Base-by-base conservation (phyloP, 1,284 basidiomycete species). In the Hypsizygus ulmarius region DNA sequence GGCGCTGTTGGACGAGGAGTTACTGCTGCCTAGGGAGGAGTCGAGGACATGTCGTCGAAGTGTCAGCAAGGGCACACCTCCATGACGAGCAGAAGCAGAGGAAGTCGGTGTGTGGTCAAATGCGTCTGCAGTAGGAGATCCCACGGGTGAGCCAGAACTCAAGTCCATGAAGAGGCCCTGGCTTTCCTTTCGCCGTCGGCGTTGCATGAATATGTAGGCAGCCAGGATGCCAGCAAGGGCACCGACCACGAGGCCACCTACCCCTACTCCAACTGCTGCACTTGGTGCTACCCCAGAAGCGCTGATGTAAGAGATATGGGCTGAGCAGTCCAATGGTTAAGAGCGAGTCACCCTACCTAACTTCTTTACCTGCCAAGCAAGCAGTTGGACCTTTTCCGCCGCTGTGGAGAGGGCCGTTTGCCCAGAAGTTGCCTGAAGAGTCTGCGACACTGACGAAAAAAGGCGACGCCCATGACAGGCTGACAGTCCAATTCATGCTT, bases 371-470 rank as follows among this genome's bases (percentile, higher is more conserved):
- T 14, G 64, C 54, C 30, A 75, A 60, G 54, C 73, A 74, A 5
- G 55, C 59, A 6, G 58, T 63, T 5, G 61, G 56, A n/a, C 67
- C 68, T 11, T 61, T 62, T 1, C 62, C 60, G 11, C 71, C 72
- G 39, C 69, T 71, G 50, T 82, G 81, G 4, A 82, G 57, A 1
- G 79, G 78, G 0, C 81, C 82, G 53, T 77, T 73, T 0, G 77
- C 59, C 81, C 81, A 83, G 19, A 62, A 62, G 37, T 70, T 68
- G 5, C 79, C 79, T 25, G 60, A 59, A 0, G 77, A 67, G 57
- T 84, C 81, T 4, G 69, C 68, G 14, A 83, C 62, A 14, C 75
- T 77, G 27, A 82, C 67, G 59, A 76, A 84, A 59, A 82, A 84
- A 1, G 73, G 72, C 4, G 70, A 69, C 0, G 74, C 78, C 71